Conservation (phyloP, 345 rosid genomes). For the Orychophragmus violaceus region DNA sequence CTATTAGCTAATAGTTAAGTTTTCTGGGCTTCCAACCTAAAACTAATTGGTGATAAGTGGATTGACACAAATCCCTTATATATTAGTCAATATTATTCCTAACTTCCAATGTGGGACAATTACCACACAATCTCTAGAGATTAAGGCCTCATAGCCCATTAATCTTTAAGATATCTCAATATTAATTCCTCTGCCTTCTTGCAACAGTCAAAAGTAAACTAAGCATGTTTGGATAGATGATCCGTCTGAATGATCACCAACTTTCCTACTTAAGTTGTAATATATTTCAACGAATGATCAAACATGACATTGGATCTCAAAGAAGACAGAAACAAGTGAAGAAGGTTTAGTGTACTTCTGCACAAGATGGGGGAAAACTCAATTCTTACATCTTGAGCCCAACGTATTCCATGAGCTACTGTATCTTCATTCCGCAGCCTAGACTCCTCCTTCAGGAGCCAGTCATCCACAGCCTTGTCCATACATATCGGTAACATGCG, state of each 20-base stretch:
- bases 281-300: not conserved
- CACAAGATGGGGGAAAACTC: not conserved
- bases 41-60: too few species aligned
- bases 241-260: not conserved
- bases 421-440: constrained; percentile 83
- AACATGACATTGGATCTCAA: not conserved
- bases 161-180: too few species aligned
- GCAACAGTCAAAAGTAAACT: not conserved
- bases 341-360: not conserved
- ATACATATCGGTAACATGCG: constrained; percentile 75
- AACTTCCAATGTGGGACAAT: too few species aligned
- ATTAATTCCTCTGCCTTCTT: not conserved
- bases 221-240: not conserved
- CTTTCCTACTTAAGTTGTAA: not conserved
- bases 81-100: too few species aligned
- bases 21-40: too few species aligned
- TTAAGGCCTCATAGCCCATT: too few species aligned
- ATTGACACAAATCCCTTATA: too few species aligned
- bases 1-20: too few species aligned
- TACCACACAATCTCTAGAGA: too few species aligned
- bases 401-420: constrained; percentile 67
- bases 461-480: constrained; percentile 98
- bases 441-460: constrained; percentile 66
- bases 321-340: not conserved
- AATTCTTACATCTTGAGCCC: constrained; percentile 85